Base-by-base conservation (phyloP, 1,284 basidiomycete genomes). In the Leccinum fuscescens region DNA sequence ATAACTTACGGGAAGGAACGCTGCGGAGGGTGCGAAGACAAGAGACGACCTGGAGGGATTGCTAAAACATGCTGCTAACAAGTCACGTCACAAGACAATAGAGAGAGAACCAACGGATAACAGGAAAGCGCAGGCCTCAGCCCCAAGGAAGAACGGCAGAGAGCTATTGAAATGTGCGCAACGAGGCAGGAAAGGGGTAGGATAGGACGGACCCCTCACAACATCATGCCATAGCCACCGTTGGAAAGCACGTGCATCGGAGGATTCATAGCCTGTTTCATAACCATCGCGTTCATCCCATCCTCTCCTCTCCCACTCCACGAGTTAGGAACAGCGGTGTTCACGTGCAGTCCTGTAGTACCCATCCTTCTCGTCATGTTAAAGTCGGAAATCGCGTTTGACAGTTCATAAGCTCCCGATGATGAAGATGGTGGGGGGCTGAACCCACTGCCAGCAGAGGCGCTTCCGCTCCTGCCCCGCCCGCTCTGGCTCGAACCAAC, bases 221-320 rank as follows among this genome's bases (percentile, higher is more conserved):
- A 69, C 73, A 80, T 77, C 66, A 79, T 69, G 27, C 73, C 71
- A 69, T 78, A 80, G 56, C 72, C 71, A 59, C 56, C 56, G 37
- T 62, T 71, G 59, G 77, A 69, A 54, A 76, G 75, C 56, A 78
- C 70, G 60, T 71, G 72, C 64, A 80, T 77, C 15, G 79, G 70
- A 31, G 68, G 62, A 50, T 64, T 65, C 63, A 75, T 63, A 6
- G 63, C 52, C 39, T 71, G 74, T 53, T 74, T 74, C 71, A 77
- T 73, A 60, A 74, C 68, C 69, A 76, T 74, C 57, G 66, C 66
- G 53, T 71, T 74, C 64, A 76, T 72, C 33, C 60, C 65, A 14
- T 73, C 70, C 4, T 76, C 74, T 51, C 66, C 70, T 66, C 77
- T 74, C 42, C 67, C 64, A 62, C 56, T 54, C 67, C 68, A 67